Evolutionary conservation across 2,329 filamentous ascomycete genomes (phyloP), one percentile per base, ranked within the genome.

Genomic region (Coniochaeta prunicola): DNA sequence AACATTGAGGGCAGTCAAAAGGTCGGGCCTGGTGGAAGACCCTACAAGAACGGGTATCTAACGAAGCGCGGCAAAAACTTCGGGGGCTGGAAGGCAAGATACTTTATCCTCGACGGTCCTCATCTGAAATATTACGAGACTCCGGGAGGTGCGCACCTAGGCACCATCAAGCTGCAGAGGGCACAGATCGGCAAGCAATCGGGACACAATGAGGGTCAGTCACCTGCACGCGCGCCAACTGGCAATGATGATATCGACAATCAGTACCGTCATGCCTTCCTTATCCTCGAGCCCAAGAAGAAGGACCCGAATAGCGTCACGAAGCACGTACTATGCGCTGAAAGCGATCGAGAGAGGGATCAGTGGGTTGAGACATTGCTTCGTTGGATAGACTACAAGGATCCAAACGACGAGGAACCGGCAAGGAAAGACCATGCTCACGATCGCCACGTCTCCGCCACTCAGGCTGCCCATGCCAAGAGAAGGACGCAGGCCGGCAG

Each of bases 61-160:
- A 97, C 94, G 1, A 99, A 99, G 77, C 85, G 90, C 65, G 94
- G 94, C 55, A 99, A 99, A 79, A 97, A 97, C 68, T 99, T 99
- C 75, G 94, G 94, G 57, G 94, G 94, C 55, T 99, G 94, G 94
- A 99, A 99, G 74, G 92, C 92, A 12, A 76, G 84, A 34, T 86
- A 84, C 68, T 87, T 87, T 67, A 74, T 84, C 24, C 76, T 85
- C 13, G 81, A 85, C 57, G 81, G 83, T 0, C 81, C 82, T n/a
- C 73, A 77, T 9, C 68, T 99, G 66, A 92, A 89, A 67, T 99
- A 99, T 71, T 97, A 90, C 67, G 94, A 99, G 73, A 85, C 89
- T 1, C 92, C 91, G 3, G 92, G 93, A 55, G 94, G 94, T 50
- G 86, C 91, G 17, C 91, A 97, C 70, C 77, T 97, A 40, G 94